Percentiles rank a stretch among this genome's conserved stretches.
phyloP scores from a whole-genome alignment of 495 filamentous ascomycete genomes.

The Tetracladium marchalianum region DNA sequence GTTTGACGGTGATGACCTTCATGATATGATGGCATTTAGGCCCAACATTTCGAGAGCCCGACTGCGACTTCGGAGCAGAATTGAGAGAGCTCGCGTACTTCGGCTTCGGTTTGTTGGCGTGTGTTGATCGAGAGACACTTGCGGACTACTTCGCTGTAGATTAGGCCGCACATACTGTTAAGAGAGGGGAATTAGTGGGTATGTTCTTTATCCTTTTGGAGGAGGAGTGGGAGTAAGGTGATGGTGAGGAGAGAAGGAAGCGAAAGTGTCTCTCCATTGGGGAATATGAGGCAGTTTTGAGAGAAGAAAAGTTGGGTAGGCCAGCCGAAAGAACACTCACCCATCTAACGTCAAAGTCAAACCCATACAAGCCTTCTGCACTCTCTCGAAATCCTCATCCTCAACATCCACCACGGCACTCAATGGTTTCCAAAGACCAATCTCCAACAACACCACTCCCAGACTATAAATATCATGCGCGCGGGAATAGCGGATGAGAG shows the following conservation, averaged over 20 bases:
- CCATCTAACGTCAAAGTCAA: conserved; percentile 16
- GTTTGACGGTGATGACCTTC: too few relatives aligned
- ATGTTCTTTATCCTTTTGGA: too few relatives aligned
- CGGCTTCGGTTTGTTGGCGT: conserved; percentile 9
- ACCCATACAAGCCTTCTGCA: conserved; percentile 9
- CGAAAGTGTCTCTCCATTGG: too few relatives aligned
- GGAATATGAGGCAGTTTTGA: neutral
- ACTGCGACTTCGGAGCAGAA: conserved; percentile 16
- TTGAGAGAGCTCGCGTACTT: conserved; percentile 6
- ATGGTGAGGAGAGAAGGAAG: too few relatives aligned
- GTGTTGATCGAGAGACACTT: conserved; percentile 13
- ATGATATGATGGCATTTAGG: conserved; percentile 1
- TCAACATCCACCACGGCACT: conserved; percentile 11
- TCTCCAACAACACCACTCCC: conserved; percentile 50
- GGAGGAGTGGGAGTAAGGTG: too few relatives aligned
- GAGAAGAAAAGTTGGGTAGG: neutral
- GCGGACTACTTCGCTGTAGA: conserved; percentile 18
- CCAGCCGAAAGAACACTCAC: conserved; percentile 3
- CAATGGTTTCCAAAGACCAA: conserved; percentile 49
- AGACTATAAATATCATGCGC: conserved; percentile 56
- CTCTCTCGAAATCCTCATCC: conserved; percentile 12
- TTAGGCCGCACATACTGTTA: conserved; percentile 10
- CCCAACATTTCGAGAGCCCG: conserved; percentile 12
- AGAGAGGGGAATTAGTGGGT: too few relatives aligned
- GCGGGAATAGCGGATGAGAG: conserved; percentile 7